These are phyloP conservation scores for Exophiala mesophila DNA, from an alignment of 2,329 filamentous ascomycete genomes.

Conservation along the genomic window DNA sequence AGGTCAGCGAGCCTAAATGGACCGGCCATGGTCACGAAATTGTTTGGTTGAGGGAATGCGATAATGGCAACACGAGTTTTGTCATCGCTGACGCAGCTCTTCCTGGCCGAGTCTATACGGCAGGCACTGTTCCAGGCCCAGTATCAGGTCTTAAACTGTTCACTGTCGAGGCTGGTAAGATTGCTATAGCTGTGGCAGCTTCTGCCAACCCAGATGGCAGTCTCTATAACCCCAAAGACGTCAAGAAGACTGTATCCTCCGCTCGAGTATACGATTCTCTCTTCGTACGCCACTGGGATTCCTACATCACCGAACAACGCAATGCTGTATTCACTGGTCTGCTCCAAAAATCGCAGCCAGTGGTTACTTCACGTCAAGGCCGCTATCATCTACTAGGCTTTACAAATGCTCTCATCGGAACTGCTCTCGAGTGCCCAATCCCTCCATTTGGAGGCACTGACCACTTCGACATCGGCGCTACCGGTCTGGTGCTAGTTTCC, in stretches of 20 bases:
- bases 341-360: slow-evolving; percentile 37
- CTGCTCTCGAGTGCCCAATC: slow-evolving; percentile 43
- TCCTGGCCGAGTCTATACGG: slow-evolving; percentile 38
- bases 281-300: slow-evolving; percentile 52
- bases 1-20: slow-evolving; percentile 45
- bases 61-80: slow-evolving; percentile 45
- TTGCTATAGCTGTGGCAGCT: slow-evolving; percentile 44
- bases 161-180: slow-evolving; percentile 37
- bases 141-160: slow-evolving; percentile 44
- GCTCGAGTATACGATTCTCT: slow-evolving; percentile 48
- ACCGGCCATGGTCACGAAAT: slow-evolving; percentile 40
- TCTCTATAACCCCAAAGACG: slow-evolving; percentile 47
- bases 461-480: slow-evolving; percentile 44
- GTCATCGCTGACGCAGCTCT: slow-evolving; percentile 40
- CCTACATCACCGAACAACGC: slow-evolving; percentile 45
- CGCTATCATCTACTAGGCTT: slow-evolving; percentile 37
- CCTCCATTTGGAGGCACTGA: slow-evolving; percentile 44
- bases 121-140: slow-evolving; percentile 42
- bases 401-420: slow-evolving; percentile 39
- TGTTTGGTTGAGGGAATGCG: slow-evolving; percentile 42
- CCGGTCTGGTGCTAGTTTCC: slow-evolving; percentile 36
- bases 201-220: slow-evolving; percentile 45
- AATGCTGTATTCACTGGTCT: slow-evolving; percentile 48
- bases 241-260: slow-evolving; percentile 41
- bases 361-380: slow-evolving; percentile 34